Evolutionary conservation across 495 filamentous ascomycete genomes (phyloP), one percentile per base, ranked within the genome.

Genomic region (Podospora australis): DNA sequence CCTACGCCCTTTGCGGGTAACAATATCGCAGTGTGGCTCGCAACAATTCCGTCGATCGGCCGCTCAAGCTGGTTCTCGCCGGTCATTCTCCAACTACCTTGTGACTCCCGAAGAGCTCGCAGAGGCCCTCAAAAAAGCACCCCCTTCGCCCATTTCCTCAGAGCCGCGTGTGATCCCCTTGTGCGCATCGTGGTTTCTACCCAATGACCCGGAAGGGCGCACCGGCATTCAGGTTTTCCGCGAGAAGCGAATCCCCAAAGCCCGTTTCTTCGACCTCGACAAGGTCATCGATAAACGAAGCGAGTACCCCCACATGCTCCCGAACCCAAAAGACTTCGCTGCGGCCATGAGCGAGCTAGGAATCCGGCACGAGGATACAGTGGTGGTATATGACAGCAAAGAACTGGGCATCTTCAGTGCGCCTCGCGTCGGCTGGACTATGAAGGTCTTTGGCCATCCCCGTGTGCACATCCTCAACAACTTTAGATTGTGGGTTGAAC

Each of bases 251-350:
- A 90, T 98, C 50, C 90, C 91, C 0, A 78, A 78, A 50, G 81
- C 92, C 2, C 83, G 90, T n/a, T 98, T 97, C 78, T 98, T 98
- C 64, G 88, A 97, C 66, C 74, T 98, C 19, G 94, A 98, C 67
- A 85, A 75, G 24, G 76, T 96, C 57, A 90, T 90, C 53, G 94
- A 97, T 62, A 79, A 79, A 56, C 78, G 79, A 54, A 94, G 87
- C 26, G 84, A 86, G 6, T 98, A 95, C 62, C 91, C 92, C 10
- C 92, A 98, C 64, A 98, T 98, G 92, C 84, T 98, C 6, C 94
- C 94, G 3, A 83, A 75, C 16, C 71, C 84, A 13, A 78, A 84
- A 52, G 72, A 78, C 24, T 97, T 97, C 64, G 84, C 89, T 34
- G 74, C 82, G 49, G 88, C 89, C 8, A 96, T 98, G 94, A 79